These are phyloP conservation scores for Botrytis elliptica DNA, from an alignment of 2,329 filamentous ascomycete species.

Conservation along the genomic window DNA sequence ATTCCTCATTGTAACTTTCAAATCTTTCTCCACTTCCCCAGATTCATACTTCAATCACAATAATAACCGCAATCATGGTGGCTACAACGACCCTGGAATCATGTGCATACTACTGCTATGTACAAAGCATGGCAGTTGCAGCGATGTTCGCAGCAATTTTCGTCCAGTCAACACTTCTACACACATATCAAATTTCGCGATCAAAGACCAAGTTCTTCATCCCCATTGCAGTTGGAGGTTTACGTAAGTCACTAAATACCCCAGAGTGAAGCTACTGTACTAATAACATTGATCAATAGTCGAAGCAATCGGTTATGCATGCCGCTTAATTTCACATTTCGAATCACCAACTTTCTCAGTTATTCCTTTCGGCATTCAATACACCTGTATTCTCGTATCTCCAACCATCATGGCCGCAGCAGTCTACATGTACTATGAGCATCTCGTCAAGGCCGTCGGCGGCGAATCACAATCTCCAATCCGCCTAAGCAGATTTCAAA, in stretches of 20 bases:
- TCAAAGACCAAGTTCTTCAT: conserved; percentile 11
- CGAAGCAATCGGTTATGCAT: conserved; percentile 14
- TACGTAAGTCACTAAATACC: not conserved
- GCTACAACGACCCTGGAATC: conserved; percentile 13
- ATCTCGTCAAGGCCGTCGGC: not conserved
- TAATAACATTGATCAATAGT: conserved; percentile 4
- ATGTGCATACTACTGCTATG: conserved; percentile 20
- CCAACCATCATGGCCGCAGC: conserved; percentile 16
- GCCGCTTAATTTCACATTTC: conserved; percentile 2
- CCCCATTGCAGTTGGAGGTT: conserved; percentile 4
- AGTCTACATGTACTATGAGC: conserved; percentile 18
- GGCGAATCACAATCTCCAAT: conserved; percentile 6
- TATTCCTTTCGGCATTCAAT: conserved; percentile 15
- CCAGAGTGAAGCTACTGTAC: not conserved
- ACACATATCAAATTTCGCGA: not conserved
- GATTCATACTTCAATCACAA: not conserved
- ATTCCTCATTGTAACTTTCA: not conserved
- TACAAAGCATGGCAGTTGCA: not conserved
- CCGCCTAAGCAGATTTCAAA: conserved; percentile 9
- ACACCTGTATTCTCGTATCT: conserved; percentile 10
- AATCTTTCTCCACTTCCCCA: not conserved
- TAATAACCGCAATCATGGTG: conserved; percentile 6
- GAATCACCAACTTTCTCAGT: conserved; percentile 13
- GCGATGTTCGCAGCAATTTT: not conserved
- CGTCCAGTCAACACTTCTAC: not conserved